Percentiles rank a stretch among this genome's conserved stretches.
These are phyloP conservation scores for Breviolum minutum DNA, from an alignment of 73 alveolate genomes.

Conservation along the genomic window DNA sequence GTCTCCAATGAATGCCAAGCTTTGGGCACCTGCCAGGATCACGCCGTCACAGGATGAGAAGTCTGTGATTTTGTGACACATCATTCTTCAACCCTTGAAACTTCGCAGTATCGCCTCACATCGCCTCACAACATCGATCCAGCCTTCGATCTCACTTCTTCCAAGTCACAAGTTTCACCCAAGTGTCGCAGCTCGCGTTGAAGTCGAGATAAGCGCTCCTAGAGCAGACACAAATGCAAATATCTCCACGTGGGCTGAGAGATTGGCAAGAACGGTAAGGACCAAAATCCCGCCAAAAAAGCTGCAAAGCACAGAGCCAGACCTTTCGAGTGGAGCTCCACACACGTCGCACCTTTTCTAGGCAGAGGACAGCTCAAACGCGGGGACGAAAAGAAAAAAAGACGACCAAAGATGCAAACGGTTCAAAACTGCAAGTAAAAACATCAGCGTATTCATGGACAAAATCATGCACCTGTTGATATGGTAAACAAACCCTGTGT, in stretches of 20 bases:
- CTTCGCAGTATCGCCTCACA: no score
- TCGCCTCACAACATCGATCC: no score
- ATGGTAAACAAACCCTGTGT: no score
- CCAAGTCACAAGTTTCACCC: background rate
- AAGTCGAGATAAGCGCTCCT: constrained; percentile 22
- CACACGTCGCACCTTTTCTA: background rate
- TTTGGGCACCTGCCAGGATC: constrained; percentile 24
- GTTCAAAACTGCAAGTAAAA: no score
- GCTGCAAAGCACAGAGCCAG: background rate
- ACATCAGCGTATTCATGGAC: no score
- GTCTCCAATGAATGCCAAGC: constrained; percentile 6
- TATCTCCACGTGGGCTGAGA: background rate
- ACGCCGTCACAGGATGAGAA: background rate
- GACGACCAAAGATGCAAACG: no score
- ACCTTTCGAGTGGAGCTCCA: constrained; percentile 10
- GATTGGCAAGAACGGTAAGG: no score
- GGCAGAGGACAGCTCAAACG: no score
- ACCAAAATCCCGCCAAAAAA: background rate
- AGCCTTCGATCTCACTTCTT: constrained; percentile 15
- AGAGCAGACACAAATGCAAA: background rate
- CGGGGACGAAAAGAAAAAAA: no score
- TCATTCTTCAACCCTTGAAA: background rate
- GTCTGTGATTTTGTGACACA: background rate
- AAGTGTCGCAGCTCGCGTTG: constrained; percentile 43
- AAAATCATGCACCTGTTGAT: no score